Evolutionary conservation across 2,329 filamentous ascomycete species (phyloP).

Genomic region (Pseudogymnoascus sp.): DNA sequence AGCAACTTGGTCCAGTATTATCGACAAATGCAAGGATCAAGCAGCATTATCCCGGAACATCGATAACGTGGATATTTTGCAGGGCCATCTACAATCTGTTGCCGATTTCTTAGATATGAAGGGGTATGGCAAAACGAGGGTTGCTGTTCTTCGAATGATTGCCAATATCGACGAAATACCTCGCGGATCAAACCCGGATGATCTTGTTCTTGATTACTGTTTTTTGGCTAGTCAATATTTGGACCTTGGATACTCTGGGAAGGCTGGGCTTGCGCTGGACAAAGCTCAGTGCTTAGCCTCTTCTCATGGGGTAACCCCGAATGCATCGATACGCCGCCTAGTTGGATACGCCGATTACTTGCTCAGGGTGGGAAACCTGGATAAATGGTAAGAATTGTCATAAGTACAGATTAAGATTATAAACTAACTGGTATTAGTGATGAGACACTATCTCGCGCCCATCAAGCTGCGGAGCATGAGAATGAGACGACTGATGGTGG

Average conservation of each 20-base stretch:
- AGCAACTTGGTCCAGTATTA: conserved; percentile 30
- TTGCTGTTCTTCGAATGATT: conserved; percentile 41
- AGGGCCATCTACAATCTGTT: conserved; percentile 43
- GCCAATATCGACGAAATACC: conserved; percentile 37
- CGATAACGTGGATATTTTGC: conserved; percentile 41
- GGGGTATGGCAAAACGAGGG: conserved; percentile 41
- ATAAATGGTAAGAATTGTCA: conserved; percentile 43
- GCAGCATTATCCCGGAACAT: conserved; percentile 35
- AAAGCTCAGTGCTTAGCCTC: conserved; percentile 44
- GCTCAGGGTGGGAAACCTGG: conserved; percentile 54
- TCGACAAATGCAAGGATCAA: conserved; percentile 35
- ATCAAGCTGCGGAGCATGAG: conserved; percentile 20
- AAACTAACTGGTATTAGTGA: conserved; percentile 21
- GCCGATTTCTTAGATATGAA: conserved; percentile 50
- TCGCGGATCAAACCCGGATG: conserved; percentile 33
- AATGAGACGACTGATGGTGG: conserved; percentile 16
- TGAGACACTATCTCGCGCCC: conserved; percentile 22
- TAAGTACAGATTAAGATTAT: background rate
- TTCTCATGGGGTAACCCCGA: conserved; percentile 32
- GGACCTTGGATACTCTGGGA: conserved; percentile 50
- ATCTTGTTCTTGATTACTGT: conserved; percentile 31
- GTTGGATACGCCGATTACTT: conserved; percentile 68
- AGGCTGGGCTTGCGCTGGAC: conserved; percentile 48
- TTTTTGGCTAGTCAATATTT: conserved; percentile 46
- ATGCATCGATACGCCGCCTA: conserved; percentile 49